phyloP scores from a whole-genome alignment of 768 basidiomycete species.

The Suillus bovinus region DNA sequence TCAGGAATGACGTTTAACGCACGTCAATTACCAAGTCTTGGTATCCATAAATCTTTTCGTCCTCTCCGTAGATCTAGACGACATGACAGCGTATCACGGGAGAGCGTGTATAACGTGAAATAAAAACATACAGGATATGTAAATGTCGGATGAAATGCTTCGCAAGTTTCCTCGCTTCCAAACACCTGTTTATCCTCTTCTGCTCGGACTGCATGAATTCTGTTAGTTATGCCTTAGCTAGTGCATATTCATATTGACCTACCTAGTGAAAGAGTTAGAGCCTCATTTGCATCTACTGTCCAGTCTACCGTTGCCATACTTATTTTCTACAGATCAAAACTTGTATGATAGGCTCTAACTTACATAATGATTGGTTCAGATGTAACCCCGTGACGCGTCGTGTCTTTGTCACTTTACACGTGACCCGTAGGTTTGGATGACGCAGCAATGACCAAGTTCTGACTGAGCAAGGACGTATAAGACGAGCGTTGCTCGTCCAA shows the following conservation, averaged over 20 bases:
- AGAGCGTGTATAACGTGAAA: not conserved
- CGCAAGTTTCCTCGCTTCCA: constrained; percentile 56
- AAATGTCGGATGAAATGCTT: constrained; percentile 82
- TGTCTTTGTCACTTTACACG: constrained; percentile 19
- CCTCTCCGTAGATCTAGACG: constrained; percentile 86
- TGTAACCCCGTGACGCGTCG: constrained; percentile 25
- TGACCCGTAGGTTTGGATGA: not conserved
- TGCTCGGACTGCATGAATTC: constrained; percentile 58
- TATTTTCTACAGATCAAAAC: not conserved
- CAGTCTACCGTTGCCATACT: constrained; percentile 48
- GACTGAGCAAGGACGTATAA: constrained; percentile 2
- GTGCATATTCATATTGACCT: constrained; percentile 10
- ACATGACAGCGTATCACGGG: not conserved
- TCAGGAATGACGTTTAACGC: constrained; percentile 26
- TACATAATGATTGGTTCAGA: not conserved
- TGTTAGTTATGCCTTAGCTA: not conserved
- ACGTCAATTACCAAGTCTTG: constrained; percentile 83
- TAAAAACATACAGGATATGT: constrained; percentile 79
- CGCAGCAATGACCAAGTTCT: not conserved
- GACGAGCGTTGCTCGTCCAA: not conserved
- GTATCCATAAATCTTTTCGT: constrained; percentile 96
- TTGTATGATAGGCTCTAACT: not conserved
- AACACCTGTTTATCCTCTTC: constrained; percentile 60
- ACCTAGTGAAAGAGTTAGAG: constrained; percentile 77
- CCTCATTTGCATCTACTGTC: constrained; percentile 80